Evolutionary conservation across 495 filamentous ascomycete species (phyloP), one percentile per base, ranked within the genome.

Genomic region (Hamigera avellanea): DNA sequence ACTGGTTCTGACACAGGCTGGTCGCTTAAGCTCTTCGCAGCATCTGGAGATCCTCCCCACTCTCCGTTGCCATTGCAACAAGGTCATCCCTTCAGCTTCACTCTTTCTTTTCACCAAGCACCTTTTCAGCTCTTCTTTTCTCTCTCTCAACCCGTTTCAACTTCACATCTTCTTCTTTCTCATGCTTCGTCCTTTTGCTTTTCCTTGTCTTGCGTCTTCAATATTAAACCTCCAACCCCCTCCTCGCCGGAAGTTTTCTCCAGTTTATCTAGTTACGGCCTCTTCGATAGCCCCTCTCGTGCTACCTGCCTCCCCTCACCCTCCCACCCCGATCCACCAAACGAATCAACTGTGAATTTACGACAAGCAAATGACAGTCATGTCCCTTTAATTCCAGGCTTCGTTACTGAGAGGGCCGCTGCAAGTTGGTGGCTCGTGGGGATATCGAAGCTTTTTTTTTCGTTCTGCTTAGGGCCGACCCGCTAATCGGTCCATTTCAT

Each of bases 51-150:
- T 30, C 36, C 56, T 27, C 61, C 62, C 59, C 62, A 61, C 61
- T 59, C 41, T 54, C 50, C 62, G 62, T 67, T 67, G 62, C 62
- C 62, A 64, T 67, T 65, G 62, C 62, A 67, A 67, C 62, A 67
- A 60, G 59, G 46, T 49, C 57, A 62, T 63, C 59, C 59, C 60
- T 66, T 64, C 62, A 67, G 62, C 62, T 64, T 67, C 62, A 66
- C 44, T 40, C 47, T 42, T 50, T 48, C 54, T 56, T 53, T 61
- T 63, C 54, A 59, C 54, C 52, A 47, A 36, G 27, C 47, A n/a
- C 36, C 43, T 44, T 62, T 57, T 54, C 47, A 44, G 37, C 29
- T 18, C 16, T 38, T 40, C 34, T 41, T 28, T 33, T 21, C 37
- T 43, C 38, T 41, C 32, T 44, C 32, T 40, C 32, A 31, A 21